These are phyloP conservation scores for Salisapilia sapeloensis DNA, from an alignment of 352 stramenopile genomes.

Conservation along the genomic window DNA sequence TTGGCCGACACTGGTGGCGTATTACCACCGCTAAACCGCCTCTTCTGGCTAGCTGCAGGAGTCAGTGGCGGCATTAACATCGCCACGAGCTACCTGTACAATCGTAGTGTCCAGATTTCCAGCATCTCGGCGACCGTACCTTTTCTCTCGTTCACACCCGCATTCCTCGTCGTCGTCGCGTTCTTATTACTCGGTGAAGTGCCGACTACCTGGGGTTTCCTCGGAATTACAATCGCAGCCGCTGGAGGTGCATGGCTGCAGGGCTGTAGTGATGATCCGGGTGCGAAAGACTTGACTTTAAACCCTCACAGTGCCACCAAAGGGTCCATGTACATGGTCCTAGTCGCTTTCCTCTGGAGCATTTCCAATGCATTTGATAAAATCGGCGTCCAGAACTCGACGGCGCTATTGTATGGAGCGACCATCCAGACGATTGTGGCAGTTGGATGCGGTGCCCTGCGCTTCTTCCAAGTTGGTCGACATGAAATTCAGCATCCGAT, in stretches of 20 bases:
- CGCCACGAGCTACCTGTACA: slow-evolving; percentile 71
- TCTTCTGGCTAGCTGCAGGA: slow-evolving; percentile 65
- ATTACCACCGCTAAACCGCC: slow-evolving; percentile 42
- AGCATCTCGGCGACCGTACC: slow-evolving; percentile 58
- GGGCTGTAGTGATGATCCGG: slow-evolving; percentile 17
- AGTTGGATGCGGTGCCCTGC: slow-evolving; percentile 32
- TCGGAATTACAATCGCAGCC: slow-evolving; percentile 53
- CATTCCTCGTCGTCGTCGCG: slow-evolving; percentile 54
- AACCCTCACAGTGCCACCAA: slow-evolving; percentile 41
- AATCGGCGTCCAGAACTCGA: slow-evolving; percentile 68
- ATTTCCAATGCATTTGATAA: slow-evolving; percentile 76
- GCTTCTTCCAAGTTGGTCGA: slow-evolving; percentile 31
- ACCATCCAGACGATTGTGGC: slow-evolving; percentile 59
- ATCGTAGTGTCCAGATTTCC: slow-evolving; percentile 70
- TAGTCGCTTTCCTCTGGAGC: slow-evolving; percentile 69
- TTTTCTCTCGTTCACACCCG: slow-evolving; percentile 65
- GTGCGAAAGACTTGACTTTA: slow-evolving; percentile 26
- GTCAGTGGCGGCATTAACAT: slow-evolving; percentile 68
- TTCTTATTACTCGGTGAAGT: slow-evolving; percentile 63
- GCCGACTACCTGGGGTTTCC: slow-evolving; percentile 31
- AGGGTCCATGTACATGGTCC: slow-evolving; percentile 67
- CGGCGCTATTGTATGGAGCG: slow-evolving; percentile 48
- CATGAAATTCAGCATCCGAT: slow-evolving; percentile 47
- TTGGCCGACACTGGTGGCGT: slow-evolving; percentile 27
- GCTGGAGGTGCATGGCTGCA: slow-evolving; percentile 63